Percentiles rank a stretch among this genome's conserved stretches.
These are phyloP conservation scores for Testicularia cyperi DNA, from an alignment of 1,284 basidiomycete species.

Conservation along the genomic window DNA sequence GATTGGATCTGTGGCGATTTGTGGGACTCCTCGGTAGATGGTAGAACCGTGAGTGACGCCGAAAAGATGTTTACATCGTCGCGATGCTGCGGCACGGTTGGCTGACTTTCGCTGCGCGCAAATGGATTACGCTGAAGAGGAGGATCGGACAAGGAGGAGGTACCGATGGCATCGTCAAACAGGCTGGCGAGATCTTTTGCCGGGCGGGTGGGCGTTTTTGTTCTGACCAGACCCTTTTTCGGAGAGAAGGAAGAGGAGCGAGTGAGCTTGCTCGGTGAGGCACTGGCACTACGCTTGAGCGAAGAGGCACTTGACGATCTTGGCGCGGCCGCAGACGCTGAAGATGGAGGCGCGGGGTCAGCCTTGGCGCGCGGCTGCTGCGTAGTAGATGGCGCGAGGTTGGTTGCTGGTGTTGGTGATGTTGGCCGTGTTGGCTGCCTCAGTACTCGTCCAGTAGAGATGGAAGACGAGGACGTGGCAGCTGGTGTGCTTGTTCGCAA, in stretches of 20 bases:
- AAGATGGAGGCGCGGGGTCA: no score
- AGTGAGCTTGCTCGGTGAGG: conserved; percentile 22
- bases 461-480: no score
- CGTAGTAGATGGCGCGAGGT: conserved; percentile 10
- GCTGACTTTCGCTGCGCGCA: conserved; percentile 27
- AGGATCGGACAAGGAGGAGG: conserved; percentile 7
- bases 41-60: no score
- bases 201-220: conserved; percentile 24
- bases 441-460: no score
- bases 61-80: no score
- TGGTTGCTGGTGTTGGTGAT: not conserved
- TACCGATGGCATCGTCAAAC: conserved; percentile 30
- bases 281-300: conserved; percentile 24
- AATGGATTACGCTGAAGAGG: conserved; percentile 22
- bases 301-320: conserved; percentile 1
- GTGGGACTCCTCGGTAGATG: not conserved
- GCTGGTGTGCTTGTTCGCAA: no score
- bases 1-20: not conserved
- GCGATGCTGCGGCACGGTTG: conserved; percentile 2
- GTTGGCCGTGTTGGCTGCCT: conserved; percentile 1
- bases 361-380: no score
- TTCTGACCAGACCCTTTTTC: conserved; percentile 6
- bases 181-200: conserved; percentile 28
- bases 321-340: conserved; percentile 11
- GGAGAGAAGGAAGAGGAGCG: no score